phyloP scores from a whole-genome alignment of 2,329 filamentous ascomycete species.

The Calonectria leucothoes region DNA sequence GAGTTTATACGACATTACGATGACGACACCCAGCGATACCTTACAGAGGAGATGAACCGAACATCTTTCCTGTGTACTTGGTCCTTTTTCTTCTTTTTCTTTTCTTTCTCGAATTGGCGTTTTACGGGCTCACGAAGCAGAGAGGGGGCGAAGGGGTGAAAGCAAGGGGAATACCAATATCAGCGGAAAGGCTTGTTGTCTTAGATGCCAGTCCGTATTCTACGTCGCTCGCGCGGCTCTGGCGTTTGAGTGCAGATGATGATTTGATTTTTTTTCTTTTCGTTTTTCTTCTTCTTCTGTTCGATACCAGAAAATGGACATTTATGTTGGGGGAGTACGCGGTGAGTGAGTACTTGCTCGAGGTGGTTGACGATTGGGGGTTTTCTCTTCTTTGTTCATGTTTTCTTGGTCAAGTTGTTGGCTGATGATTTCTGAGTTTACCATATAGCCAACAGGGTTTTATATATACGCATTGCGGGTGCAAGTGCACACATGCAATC shows the following conservation, averaged over 20 bases:
- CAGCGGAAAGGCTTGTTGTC: not conserved
- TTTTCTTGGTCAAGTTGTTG: not conserved
- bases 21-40: not conserved
- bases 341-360: not conserved
- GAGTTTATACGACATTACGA: conserved; percentile 1
- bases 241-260: not conserved
- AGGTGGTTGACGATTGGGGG: not conserved
- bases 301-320: not conserved
- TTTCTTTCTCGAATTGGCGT: not conserved
- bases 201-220: not conserved
- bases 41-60: not conserved
- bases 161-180: not conserved
- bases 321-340: no score
- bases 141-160: not conserved
- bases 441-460: not conserved
- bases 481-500: not conserved
- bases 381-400: not conserved
- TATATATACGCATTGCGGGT: not conserved
- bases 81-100: not conserved
- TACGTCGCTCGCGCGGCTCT: not conserved
- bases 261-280: not conserved
- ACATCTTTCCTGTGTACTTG: not conserved
- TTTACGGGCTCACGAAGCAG: not conserved
- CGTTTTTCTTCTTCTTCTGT: not conserved
- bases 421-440: not conserved